These are phyloP conservation scores for Candida insectorum DNA, from an alignment of 805 yeast species.

Conservation along the genomic window DNA sequence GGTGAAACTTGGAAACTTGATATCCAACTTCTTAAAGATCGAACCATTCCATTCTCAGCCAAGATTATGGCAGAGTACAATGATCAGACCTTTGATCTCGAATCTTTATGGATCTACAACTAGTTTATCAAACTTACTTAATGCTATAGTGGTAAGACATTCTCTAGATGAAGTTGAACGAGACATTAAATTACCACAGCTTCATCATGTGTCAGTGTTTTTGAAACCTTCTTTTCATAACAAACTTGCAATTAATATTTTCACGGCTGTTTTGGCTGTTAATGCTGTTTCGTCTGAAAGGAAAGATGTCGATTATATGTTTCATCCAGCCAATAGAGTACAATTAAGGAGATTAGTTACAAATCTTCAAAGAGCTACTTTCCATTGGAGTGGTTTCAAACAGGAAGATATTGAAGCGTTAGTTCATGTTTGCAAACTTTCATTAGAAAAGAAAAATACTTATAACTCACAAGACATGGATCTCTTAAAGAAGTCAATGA, in stretches of 20 bases:
- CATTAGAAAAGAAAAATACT: conserved; percentile 35
- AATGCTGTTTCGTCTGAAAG: conserved; percentile 75
- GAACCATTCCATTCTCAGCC: conserved; percentile 54
- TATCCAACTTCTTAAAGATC: conserved; percentile 52
- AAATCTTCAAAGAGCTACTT: conserved; percentile 63
- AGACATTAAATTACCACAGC: conserved; percentile 55
- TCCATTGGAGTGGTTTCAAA: conserved; percentile 74
- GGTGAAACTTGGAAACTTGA: conserved; percentile 47
- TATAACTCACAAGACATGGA: conserved; percentile 37
- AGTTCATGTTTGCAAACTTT: conserved; percentile 44
- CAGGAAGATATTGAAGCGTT: conserved; percentile 54
- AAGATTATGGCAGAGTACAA: conserved; percentile 44
- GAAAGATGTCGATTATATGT: conserved; percentile 66
- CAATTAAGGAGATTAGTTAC: conserved; percentile 56
- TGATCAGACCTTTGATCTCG: conserved; percentile 48
- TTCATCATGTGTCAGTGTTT: conserved; percentile 56
- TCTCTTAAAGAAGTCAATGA: conserved; percentile 43
- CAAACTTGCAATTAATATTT: conserved; percentile 57
- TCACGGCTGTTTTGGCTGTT: conserved; percentile 64
- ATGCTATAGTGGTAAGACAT: conserved; percentile 56
- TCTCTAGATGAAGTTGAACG: conserved; percentile 48
- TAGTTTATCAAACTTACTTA: conserved; percentile 41
- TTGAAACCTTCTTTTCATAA: conserved; percentile 63
- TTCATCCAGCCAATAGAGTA: conserved; percentile 53
- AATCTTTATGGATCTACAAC: conserved; percentile 37